Evolutionary conservation across 768 basidiomycete genomes (phyloP), one percentile per base, ranked within the genome.

Genomic region (Tulasnella sp.): DNA sequence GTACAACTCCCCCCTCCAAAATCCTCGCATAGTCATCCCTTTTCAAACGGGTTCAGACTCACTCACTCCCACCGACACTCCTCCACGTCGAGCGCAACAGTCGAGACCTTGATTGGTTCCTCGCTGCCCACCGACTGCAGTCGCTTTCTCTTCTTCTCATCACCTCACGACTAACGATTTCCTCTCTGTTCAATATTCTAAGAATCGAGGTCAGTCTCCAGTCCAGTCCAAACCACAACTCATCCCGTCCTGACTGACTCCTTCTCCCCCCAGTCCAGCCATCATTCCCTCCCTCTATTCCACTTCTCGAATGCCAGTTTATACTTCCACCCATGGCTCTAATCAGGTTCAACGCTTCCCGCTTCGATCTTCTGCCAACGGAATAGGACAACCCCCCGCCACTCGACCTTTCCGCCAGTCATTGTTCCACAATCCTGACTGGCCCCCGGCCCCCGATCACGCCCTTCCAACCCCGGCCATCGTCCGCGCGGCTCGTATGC

Each of bases 21-120:
- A 59, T 59, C 37, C 40, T 1, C 44, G 22, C 36, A 22, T 36
- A 42, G 62, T 63, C 52, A 64, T 32, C 69, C 44, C 37, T 35
- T 42, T 35, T 68, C 41, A 47, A 47, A 47, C 44, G 52, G 52
- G 52, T n/a, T 29, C 52, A 59, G 52, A 59, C 52, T 59, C 52
- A 59, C 52, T 22, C 52, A 22, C 52, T 26, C 67, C 39, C 37
- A 29, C 69, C 19, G n/a, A n/a, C n/a, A n/a, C n/a, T 65, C 62
- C 59, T 11, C 9, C 42, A 72, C 71, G 59, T 47, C 62, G 52
- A 59, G 52, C 52, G 52, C 52, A 59, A 59, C 71, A 63, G 71
- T 66, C 71, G 71, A 72, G 71, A 72, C 71, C 71, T 72, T 72
- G 71, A 72, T 66, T 72, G 71, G 71, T 72, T 72, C 29, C 64